Conservation (phyloP, 2,329 filamentous ascomycete genomes). For the Aspergillus ochraceoroseus region DNA sequence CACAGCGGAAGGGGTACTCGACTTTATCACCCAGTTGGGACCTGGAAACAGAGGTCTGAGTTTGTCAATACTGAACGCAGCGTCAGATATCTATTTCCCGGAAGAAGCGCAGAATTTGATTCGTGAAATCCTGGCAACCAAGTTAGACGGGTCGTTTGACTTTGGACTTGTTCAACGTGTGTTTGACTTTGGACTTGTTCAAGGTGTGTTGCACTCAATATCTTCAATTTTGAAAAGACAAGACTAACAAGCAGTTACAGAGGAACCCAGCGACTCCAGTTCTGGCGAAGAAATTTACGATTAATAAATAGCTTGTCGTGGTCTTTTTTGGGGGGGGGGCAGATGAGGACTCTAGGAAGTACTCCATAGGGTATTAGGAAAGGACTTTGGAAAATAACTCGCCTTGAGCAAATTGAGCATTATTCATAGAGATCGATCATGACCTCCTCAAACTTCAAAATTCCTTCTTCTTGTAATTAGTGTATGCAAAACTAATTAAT, state of each 20-base stretch:
- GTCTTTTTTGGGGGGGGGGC: too few species aligned
- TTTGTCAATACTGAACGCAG: conserved; percentile 28
- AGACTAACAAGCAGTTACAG: conserved; percentile 17
- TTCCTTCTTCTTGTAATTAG: too few species aligned
- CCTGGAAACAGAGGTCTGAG: conserved; percentile 29
- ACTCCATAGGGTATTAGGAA: too few species aligned
- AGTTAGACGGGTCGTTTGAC: conserved; percentile 25
- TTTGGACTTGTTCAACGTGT: conserved; percentile 23
- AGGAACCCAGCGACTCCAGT: conserved; percentile 23
- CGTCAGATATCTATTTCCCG: conserved; percentile 20
- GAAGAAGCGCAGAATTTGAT: conserved; percentile 30
- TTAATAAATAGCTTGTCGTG: too few species aligned
- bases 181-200: conserved; percentile 1
- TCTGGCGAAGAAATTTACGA: conserved; percentile 20
- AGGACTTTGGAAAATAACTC: too few species aligned
- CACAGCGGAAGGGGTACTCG: conserved; percentile 28
- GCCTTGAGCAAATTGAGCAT: too few species aligned
- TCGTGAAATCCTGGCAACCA: conserved; percentile 22
- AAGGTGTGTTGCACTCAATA: background rate
- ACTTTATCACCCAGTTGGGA: conserved; percentile 30
- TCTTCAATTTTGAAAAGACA: background rate
- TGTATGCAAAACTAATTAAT: conserved; percentile 24
- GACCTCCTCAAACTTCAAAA: too few species aligned
- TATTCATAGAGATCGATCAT: too few species aligned
- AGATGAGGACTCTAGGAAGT: too few species aligned